Percentiles rank a stretch among this genome's conserved stretches.
Conservation (phyloP, 768 basidiomycete species). For the Sporobolomyces phaffii region DNA sequence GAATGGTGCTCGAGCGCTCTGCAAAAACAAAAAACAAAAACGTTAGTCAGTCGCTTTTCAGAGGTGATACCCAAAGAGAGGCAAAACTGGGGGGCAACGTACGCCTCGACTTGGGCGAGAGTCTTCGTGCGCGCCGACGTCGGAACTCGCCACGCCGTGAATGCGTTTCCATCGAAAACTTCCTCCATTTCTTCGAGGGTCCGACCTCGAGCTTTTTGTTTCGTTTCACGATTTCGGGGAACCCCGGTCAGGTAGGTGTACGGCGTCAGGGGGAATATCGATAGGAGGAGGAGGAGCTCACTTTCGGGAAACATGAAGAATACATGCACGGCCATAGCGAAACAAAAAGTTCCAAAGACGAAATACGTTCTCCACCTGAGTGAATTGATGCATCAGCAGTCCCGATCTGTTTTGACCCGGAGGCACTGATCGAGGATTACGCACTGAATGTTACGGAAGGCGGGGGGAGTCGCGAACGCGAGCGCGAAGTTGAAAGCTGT, state of each 20-base stretch:
- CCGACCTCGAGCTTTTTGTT: slow-evolving; percentile 41
- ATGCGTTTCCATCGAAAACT: slow-evolving; percentile 63
- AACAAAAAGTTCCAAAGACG: slow-evolving; percentile 44
- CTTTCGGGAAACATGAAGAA: slow-evolving; percentile 69
- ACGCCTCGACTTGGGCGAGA: too few species aligned
- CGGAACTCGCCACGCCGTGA: slow-evolving; percentile 59
- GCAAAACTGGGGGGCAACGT: not conserved
- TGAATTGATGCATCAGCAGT: too few species aligned
- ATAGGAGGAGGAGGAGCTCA: slow-evolving; percentile 52
- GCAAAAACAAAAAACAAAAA: too few species aligned
- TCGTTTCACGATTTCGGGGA: not conserved
- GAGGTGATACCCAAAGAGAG: too few species aligned
- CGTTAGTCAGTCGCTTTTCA: too few species aligned
- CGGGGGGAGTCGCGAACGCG: slow-evolving; percentile 69
- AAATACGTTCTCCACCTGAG: slow-evolving; percentile 9
- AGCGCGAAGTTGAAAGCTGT: slow-evolving; percentile 55
- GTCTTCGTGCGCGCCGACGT: slow-evolving; percentile 15
- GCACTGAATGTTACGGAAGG: slow-evolving; percentile 54
- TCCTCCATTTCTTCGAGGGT: slow-evolving; percentile 75
- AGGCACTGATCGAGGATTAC: too few species aligned
- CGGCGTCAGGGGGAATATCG: too few species aligned
- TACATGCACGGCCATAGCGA: slow-evolving; percentile 57
- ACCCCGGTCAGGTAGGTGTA: too few species aligned
- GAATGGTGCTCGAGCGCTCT: not conserved
- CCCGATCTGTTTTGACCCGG: too few species aligned